Conservation (phyloP, 1,139 yeast species). For the Pichia norvegensis region DNA sequence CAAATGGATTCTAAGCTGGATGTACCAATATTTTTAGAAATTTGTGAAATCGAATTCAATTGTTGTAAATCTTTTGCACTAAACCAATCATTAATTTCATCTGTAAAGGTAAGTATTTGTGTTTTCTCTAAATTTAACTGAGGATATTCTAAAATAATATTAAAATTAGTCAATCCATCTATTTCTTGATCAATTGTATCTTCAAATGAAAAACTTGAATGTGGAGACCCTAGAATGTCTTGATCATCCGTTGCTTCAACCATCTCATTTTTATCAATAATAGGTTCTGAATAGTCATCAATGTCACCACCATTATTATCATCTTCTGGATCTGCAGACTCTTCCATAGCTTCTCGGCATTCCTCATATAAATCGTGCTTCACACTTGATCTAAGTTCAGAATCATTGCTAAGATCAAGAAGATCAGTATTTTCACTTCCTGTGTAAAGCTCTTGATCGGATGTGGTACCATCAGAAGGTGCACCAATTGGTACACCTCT, state of each 20-base stretch:
- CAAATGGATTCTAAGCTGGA: conserved; percentile 2
- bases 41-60: conserved; percentile 18
- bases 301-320: conserved; percentile 3
- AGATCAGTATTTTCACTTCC: background rate
- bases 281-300: conserved; percentile 26
- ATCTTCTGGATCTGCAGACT: conserved; percentile 1
- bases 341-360: background rate
- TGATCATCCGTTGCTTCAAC: conserved; percentile 26
- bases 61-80: conserved; percentile 39
- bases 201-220: conserved; percentile 23
- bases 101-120: conserved; percentile 35
- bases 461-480: background rate
- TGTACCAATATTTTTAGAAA: conserved; percentile 1
- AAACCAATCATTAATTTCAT: conserved; percentile 63
- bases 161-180: conserved; percentile 27
- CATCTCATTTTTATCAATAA: conserved; percentile 29
- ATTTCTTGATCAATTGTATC: conserved; percentile 20
- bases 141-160: conserved; percentile 29
- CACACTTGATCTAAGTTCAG: background rate
- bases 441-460: background rate
- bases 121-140: conserved; percentile 39
- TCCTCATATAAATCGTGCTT: background rate
- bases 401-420: background rate
- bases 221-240: conserved; percentile 25
- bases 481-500: background rate